Evolutionary conservation across 352 stramenopile genomes (phyloP).

Genomic region (Detonula confervacea): DNA sequence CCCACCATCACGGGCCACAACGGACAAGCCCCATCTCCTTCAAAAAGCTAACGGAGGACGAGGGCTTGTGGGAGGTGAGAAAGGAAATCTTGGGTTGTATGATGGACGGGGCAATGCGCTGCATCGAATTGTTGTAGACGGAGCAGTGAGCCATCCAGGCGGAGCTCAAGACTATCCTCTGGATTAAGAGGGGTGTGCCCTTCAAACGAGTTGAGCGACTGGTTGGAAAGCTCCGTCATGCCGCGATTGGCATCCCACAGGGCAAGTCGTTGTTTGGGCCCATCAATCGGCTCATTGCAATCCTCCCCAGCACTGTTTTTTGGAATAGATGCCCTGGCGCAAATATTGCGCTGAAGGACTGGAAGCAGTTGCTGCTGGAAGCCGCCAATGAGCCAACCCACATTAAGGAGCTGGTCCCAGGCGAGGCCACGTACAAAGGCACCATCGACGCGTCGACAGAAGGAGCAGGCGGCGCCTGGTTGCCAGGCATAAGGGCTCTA

Average conservation of each 20-base stretch:
- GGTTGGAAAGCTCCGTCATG: slow-evolving; percentile 15
- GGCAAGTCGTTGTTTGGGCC: slow-evolving; percentile 15
- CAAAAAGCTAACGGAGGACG: slow-evolving; percentile 12
- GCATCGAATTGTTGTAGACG: neutral
- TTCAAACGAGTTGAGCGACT: slow-evolving; percentile 11
- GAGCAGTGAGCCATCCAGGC: neutral
- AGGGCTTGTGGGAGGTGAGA: slow-evolving; percentile 5
- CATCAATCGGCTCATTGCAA: slow-evolving; percentile 3
- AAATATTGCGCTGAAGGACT: neutral
- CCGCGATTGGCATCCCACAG: slow-evolving; percentile 11
- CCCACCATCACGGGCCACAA: neutral
- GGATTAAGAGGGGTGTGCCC: neutral
- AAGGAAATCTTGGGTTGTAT: slow-evolving; percentile 32
- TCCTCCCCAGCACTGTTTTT: neutral
- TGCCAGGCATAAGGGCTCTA: neutral
- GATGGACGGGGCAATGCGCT: slow-evolving; percentile 5
- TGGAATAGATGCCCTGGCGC: neutral
- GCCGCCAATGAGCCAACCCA: neutral
- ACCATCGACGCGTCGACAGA: no score
- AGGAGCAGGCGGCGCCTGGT: no score
- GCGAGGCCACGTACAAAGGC: no score
- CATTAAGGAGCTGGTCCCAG: no score
- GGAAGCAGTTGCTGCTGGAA: neutral
- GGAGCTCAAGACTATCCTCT: slow-evolving; percentile 1
- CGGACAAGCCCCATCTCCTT: slow-evolving; percentile 1